Conservation (phyloP, 306 rosid species). For the Delonix regia region DNA sequence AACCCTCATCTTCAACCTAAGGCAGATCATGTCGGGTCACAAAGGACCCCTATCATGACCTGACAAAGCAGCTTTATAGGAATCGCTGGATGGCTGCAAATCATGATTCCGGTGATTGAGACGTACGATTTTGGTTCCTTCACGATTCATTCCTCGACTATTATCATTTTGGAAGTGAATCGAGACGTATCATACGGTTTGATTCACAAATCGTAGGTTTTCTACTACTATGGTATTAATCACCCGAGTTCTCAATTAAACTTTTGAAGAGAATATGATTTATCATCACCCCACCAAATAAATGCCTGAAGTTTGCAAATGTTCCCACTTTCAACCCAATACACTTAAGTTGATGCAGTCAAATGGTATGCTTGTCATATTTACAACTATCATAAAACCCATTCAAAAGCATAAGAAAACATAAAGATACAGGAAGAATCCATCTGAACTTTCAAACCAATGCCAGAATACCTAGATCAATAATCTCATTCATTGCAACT, state of each 20-base stretch:
- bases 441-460: neutral
- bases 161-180: too few species aligned
- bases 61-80: too few species aligned
- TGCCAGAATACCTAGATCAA: neutral
- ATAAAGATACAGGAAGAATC: neutral
- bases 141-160: too few species aligned
- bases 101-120: too few species aligned
- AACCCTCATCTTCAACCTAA: too few species aligned
- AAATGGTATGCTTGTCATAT: neutral
- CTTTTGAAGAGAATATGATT: neutral
- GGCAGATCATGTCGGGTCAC: too few species aligned
- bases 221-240: neutral
- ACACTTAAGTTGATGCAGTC: too few species aligned
- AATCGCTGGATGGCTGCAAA: too few species aligned
- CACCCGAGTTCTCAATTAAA: neutral
- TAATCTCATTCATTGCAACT: neutral
- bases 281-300: neutral
- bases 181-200: too few species aligned
- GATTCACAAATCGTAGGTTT: too few species aligned
- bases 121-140: too few species aligned
- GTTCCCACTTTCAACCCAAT: neutral
- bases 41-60: too few species aligned
- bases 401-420: neutral
- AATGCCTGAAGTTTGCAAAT: neutral
- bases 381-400: neutral